Evolutionary conservation across 2,329 filamentous ascomycete genomes (phyloP).

Genomic region (Albifimbria verrucaria): DNA sequence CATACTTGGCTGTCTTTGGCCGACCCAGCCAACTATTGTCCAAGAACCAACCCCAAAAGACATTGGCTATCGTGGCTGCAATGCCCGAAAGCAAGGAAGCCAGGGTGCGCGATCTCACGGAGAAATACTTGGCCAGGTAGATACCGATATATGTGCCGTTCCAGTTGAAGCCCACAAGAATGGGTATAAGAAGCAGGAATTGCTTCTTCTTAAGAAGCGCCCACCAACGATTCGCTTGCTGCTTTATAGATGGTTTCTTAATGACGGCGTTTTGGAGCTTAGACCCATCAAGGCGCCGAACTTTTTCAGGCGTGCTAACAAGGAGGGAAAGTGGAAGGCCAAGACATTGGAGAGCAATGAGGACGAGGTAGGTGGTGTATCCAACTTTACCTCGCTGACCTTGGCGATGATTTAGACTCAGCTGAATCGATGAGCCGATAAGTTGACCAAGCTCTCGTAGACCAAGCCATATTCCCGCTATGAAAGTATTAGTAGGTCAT

Average conservation of each 20-base stretch:
- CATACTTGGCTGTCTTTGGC: slow-evolving; percentile 37
- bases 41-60: slow-evolving; percentile 48
- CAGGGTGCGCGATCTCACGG: slow-evolving; percentile 44
- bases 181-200: slow-evolving; percentile 45
- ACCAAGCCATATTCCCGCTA: slow-evolving; percentile 49
- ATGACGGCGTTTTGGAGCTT: slow-evolving; percentile 8
- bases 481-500: slow-evolving; percentile 2
- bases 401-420: slow-evolving; percentile 43
- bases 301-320: slow-evolving; percentile 17
- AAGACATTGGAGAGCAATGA: slow-evolving; percentile 20
- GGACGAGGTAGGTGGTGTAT: slow-evolving; percentile 19
- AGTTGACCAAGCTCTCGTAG: slow-evolving; percentile 50
- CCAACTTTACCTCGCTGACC: slow-evolving; percentile 26
- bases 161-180: slow-evolving; percentile 49
- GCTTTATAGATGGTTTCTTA: slow-evolving; percentile 11
- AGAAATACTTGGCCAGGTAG: slow-evolving; percentile 51
- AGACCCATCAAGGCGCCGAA: slow-evolving; percentile 17
- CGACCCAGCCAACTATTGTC: slow-evolving; percentile 39
- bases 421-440: slow-evolving; percentile 47
- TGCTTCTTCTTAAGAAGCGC: slow-evolving; percentile 38
- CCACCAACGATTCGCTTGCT: slow-evolving; percentile 18
- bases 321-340: slow-evolving; percentile 19
- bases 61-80: slow-evolving; percentile 40
- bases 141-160: slow-evolving; percentile 49
- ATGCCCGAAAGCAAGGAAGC: slow-evolving; percentile 43